Evolutionary conservation across 768 basidiomycete species (phyloP), one percentile per base, ranked within the genome.

Genomic region (Phallus indusiatus): DNA sequence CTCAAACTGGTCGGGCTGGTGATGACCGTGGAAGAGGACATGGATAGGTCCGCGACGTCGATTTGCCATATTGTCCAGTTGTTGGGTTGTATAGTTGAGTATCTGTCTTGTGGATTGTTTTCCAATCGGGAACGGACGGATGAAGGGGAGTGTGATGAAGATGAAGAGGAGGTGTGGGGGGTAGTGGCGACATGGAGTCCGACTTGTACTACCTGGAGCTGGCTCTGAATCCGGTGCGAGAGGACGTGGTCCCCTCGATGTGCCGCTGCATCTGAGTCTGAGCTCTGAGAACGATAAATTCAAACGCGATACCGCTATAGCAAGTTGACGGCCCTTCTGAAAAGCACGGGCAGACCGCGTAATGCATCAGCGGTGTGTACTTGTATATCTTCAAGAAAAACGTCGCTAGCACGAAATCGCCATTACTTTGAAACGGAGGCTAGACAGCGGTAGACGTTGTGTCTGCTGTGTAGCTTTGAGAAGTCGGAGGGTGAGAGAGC

Each of bases 381-480:
- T 46, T 61, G 28, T 2, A 65, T 11, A 8, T 65, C 54, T 54
- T 65, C 63, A 16, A 64, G 55, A 46, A 65, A 65, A 16, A 65
- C 61, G 37, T 61, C 60, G 18, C 56, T 47, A n/a, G 64, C 64
- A 28, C 59, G 54, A 9, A 21, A 42, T 34, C 59, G 59, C 60
- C 64, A 65, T 20, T 54, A 53, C 47, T 55, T 52, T 24, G 60
- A 65, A 11, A 64, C 61, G 35, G 21, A 54, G 16, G 62, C 56
- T 9, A 60, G 54, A 59, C 50, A 51, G 17, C 57, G 48, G 34
- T 59, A 59, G 24, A 59, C 21, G 35, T 59, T 59, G 2, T 52
- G 50, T 34, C 49, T 36, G 20, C 16, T 10, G 50, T 59, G 24
- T 28, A 59, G 33, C 11, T 18, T 20, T 37, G 57, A 59, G 28